These are phyloP conservation scores for Cyberlindnera americana DNA, from an alignment of 805 yeast genomes.

Conservation along the genomic window DNA sequence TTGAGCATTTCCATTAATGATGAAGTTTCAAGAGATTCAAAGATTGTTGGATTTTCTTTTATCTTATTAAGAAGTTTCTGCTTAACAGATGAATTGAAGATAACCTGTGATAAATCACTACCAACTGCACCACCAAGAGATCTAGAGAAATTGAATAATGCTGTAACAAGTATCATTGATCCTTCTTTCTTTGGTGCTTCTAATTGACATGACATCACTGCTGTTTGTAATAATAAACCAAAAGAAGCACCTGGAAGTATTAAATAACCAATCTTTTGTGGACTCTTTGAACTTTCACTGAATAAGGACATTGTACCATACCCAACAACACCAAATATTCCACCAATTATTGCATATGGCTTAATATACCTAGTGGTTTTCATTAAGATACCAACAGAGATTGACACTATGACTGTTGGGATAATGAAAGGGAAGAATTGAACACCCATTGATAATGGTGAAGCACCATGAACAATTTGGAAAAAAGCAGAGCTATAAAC, in stretches of 20 bases:
- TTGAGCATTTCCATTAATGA: slow-evolving; percentile 2
- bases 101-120: slow-evolving; percentile 34
- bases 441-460: slow-evolving; percentile 21
- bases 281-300: slow-evolving; percentile 27
- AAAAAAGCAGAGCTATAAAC: slow-evolving; percentile 45
- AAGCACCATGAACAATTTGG: slow-evolving; percentile 41
- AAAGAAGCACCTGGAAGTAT: slow-evolving; percentile 37
- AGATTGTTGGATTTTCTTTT: background rate
- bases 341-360: slow-evolving; percentile 33
- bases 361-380: slow-evolving; percentile 33
- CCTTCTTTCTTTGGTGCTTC: slow-evolving; percentile 49
- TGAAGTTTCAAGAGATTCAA: background rate
- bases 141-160: slow-evolving; percentile 39
- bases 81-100: slow-evolving; percentile 31
- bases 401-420: slow-evolving; percentile 11
- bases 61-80: slow-evolving; percentile 8
- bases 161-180: slow-evolving; percentile 41
- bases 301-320: slow-evolving; percentile 33
- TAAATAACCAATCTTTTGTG: slow-evolving; percentile 33
- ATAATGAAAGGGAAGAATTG: slow-evolving; percentile 23
- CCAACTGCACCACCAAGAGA: slow-evolving; percentile 41
- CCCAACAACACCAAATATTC: slow-evolving; percentile 31
- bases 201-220: too few species aligned
- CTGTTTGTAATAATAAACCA: too few species aligned
- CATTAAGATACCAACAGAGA: slow-evolving; percentile 28